Percentiles rank a stretch among this genome's conserved stretches.
Conservation (phyloP, 495 filamentous ascomycete genomes). For the Podospora tetraspora region DNA sequence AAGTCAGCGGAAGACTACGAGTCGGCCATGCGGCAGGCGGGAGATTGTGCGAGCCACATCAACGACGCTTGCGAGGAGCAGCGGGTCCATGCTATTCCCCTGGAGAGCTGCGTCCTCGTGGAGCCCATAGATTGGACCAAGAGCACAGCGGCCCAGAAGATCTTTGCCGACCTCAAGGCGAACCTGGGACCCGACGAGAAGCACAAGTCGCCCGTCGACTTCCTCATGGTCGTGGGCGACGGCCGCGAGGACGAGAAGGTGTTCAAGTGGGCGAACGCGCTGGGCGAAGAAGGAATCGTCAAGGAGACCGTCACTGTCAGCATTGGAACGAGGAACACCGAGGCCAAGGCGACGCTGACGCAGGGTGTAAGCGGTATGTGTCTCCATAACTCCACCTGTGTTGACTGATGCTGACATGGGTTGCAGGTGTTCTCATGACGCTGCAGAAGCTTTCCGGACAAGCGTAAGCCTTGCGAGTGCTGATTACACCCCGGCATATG, state of each 20-base stretch:
- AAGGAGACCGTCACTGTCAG: constrained; percentile 74
- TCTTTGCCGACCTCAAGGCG: constrained; percentile 56
- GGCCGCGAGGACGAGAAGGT: constrained; percentile 88
- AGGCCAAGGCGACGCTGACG: constrained; percentile 76
- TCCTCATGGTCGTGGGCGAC: constrained; percentile 81
- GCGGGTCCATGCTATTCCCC: constrained; percentile 75
- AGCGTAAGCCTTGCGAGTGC: constrained; percentile 17
- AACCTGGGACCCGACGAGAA: constrained; percentile 33
- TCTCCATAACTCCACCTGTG: not conserved
- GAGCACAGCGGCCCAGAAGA: constrained; percentile 65
- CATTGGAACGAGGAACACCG: constrained; percentile 77
- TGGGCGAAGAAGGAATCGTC: constrained; percentile 50
- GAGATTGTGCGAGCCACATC: constrained; percentile 85
- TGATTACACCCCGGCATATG: not conserved
- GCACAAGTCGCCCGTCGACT: constrained; percentile 57
- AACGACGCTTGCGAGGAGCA: constrained; percentile 83
- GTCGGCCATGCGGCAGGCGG: constrained; percentile 67
- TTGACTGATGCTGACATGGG: constrained; percentile 4
- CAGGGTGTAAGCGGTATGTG: constrained; percentile 80
- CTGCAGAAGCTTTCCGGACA: constrained; percentile 38
- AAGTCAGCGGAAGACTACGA: constrained; percentile 70
- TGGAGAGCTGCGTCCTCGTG: constrained; percentile 69
- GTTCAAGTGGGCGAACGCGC: constrained; percentile 84
- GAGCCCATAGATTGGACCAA: constrained; percentile 81
- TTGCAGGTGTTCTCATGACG: constrained; percentile 40